phyloP scores from a whole-genome alignment of 495 filamentous ascomycete genomes.

The Tuber umbilicatum region DNA sequence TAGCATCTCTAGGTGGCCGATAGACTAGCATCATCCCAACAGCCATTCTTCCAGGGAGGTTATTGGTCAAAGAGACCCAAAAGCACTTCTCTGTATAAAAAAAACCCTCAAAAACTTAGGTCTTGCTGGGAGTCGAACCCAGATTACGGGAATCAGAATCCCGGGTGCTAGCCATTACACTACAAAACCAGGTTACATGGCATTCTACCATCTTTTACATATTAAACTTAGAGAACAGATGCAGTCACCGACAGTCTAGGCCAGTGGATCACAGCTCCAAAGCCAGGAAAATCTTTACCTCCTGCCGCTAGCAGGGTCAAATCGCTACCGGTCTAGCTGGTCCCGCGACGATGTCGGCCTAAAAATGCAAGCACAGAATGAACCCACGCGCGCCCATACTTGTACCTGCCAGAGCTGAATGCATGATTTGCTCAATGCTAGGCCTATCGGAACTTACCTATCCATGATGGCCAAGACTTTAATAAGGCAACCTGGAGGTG shows the following conservation, averaged over 20 bases:
- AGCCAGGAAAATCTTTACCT: background rate
- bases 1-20: background rate
- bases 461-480: too few relatives aligned
- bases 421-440: too few relatives aligned
- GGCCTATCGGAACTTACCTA: too few relatives aligned
- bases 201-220: background rate
- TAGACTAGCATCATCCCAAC: background rate
- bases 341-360: background rate
- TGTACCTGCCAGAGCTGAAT: background rate
- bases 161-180: slow-evolving; percentile 31
- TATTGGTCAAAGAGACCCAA: background rate
- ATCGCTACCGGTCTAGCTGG: background rate
- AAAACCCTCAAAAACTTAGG: background rate
- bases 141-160: slow-evolving; percentile 32
- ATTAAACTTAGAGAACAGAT: background rate
- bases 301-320: background rate
- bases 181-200: slow-evolving; percentile 10
- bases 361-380: background rate
- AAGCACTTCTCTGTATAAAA: background rate
- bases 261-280: too few relatives aligned
- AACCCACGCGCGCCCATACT: background rate
- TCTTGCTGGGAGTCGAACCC: slow-evolving; percentile 30
- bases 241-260: background rate
- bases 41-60: background rate
- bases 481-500: too few relatives aligned